Base-by-base conservation (phyloP, 176 grass and related monocot species). In the Poa pratensis region DNA sequence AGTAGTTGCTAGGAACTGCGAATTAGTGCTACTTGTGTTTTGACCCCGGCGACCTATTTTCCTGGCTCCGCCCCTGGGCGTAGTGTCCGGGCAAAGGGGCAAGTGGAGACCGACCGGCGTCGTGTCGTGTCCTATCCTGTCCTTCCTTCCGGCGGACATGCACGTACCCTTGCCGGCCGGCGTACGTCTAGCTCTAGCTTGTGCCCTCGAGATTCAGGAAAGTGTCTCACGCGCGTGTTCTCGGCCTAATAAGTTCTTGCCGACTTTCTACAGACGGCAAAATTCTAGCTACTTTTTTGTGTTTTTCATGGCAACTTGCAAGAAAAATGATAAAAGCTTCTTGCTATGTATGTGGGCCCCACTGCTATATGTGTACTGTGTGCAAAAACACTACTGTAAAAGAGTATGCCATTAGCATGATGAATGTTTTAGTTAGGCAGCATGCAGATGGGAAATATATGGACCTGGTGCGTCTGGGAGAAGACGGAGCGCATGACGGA, bases 401-500 rank as follows among this genome's bases (percentile, higher is more conserved):
- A 3, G 34, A 35, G 3, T 35, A 35, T 35, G 34, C 5, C 0
- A 37, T 43, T 43, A 43, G 40, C 40, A 1, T 43, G 8, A 1
- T 43, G 8, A 43, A 43, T 45, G 45, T 46, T 46, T 46, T 46
- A 46, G 11, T 46, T 46, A 46, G 45, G 45, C 45, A 46, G 3
- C 45, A 46, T 46, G 45, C 45, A 45, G 43, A 46, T 46, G 45
- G 45, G 13, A 2, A 46, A 46, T n/a, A n/a, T n/a, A n/a, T 46
- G 45, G 45, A 46, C 46, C 93, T 92, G 73, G 80, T 94, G 89
- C 9, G 91, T 93, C 79, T 98, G 96, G 1, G 89, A 77, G 86
- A 98, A 98, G 67, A 98, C 83, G 49, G 96, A 98, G 6, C 86
- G 64, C 89, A 95, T 84, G 89, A 94, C 96, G 90, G 96, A 90